Evolutionary conservation across 2,329 filamentous ascomycete species (phyloP).

Genomic region (Penicillium sp.): DNA sequence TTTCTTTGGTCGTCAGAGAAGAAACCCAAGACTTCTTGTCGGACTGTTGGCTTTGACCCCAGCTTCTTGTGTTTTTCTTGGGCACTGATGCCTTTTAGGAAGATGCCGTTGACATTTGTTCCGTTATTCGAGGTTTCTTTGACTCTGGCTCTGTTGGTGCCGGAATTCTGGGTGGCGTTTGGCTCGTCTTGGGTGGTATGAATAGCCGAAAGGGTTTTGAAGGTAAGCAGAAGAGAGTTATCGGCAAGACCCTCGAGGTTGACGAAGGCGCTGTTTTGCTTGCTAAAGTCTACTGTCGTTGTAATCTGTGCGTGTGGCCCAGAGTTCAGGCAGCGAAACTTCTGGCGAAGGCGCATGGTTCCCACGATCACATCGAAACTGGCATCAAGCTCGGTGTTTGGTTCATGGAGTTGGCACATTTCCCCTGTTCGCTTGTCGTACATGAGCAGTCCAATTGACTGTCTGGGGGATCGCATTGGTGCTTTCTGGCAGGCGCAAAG

Average conservation of each 20-base stretch:
- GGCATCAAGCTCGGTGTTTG: constrained; percentile 22
- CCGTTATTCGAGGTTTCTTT: background rate
- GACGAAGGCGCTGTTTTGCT: constrained; percentile 20
- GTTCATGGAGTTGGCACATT: constrained; percentile 15
- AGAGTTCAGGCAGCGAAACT: constrained; percentile 10
- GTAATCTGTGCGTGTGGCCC: constrained; percentile 3
- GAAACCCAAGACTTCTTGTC: constrained; percentile 23
- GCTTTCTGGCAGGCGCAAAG: constrained; percentile 24
- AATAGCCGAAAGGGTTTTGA: constrained; percentile 15
- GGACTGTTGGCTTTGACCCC: constrained; percentile 18
- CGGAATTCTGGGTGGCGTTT: background rate
- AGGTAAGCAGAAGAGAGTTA: constrained; percentile 25
- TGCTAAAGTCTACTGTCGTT: constrained; percentile 15
- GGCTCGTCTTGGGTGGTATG: background rate
- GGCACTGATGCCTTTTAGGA: background rate
- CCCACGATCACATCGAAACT: constrained; percentile 24
- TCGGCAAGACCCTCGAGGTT: constrained; percentile 31
- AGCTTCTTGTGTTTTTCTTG: background rate
- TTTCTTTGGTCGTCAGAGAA: background rate
- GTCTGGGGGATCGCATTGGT: constrained; percentile 5
- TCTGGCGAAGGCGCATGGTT: constrained; percentile 23
- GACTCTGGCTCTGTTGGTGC: background rate
- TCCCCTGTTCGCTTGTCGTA: constrained; percentile 14
- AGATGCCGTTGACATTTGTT: background rate
- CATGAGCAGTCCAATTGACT: constrained; percentile 16